Conservation (phyloP, 2,329 filamentous ascomycete species). For the Sordariomycetes sp. region DNA sequence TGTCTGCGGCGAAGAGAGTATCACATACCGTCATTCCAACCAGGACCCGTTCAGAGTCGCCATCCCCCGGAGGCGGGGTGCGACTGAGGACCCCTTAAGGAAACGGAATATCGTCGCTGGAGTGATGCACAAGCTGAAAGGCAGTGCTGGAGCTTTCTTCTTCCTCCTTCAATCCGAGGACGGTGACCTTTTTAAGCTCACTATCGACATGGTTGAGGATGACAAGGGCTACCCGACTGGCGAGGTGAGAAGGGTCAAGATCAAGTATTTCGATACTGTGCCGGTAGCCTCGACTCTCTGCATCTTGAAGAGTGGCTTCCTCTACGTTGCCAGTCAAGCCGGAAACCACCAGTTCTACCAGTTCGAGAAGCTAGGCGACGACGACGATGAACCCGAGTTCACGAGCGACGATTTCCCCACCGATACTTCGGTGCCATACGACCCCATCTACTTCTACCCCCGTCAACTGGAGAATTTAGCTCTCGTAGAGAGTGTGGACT, state of each 20-base stretch:
- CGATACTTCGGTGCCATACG: slow-evolving; percentile 11
- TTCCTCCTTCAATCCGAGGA: slow-evolving; percentile 94
- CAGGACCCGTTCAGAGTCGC: slow-evolving; percentile 81
- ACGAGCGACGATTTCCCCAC: slow-evolving; percentile 71
- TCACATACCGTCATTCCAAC: slow-evolving; percentile 96
- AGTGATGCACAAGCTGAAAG: slow-evolving; percentile 94
- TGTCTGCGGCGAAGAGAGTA: slow-evolving; percentile 86
- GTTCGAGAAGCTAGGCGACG: slow-evolving; percentile 92
- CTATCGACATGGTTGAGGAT: slow-evolving; percentile 81
- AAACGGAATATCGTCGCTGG: slow-evolving; percentile 82
- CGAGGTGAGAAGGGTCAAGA: slow-evolving; percentile 72
- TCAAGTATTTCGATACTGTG: slow-evolving; percentile 98
- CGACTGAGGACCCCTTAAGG: slow-evolving; percentile 83
- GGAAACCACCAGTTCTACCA: slow-evolving; percentile 95
- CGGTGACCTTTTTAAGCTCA: slow-evolving; percentile 96
- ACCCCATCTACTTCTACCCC: slow-evolving; percentile 77
- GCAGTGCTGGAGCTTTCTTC: slow-evolving; percentile 78
- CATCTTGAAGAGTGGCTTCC: slow-evolving; percentile 90
- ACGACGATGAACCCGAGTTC: slow-evolving; percentile 83
- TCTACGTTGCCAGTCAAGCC: slow-evolving; percentile 85
- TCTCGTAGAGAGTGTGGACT: slow-evolving; percentile 73
- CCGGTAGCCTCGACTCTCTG: slow-evolving; percentile 79
- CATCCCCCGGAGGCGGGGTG: slow-evolving; percentile 76
- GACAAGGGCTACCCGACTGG: slow-evolving; percentile 66
- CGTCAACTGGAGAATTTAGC: slow-evolving; percentile 72